Evolutionary conservation across 23 red algal genomes (phyloP), one percentile per base, ranked within the genome.

Genomic region (Gracilaria vermiculophylla): DNA sequence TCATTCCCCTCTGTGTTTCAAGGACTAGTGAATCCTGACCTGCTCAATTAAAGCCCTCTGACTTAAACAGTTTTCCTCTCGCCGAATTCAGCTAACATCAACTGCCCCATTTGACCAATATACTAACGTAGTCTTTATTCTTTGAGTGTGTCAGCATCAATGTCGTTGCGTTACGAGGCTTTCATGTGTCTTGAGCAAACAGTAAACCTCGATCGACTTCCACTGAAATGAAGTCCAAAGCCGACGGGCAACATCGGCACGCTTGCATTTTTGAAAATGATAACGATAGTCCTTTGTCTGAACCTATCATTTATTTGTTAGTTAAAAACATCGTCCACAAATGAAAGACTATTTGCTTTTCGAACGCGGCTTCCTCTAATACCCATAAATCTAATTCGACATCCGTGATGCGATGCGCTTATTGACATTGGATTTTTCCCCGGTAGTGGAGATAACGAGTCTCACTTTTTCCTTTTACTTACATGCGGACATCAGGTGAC

Each of bases 11-110:
- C 24, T 42, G 76, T 80, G 36, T 35, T 80, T 80, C 40, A 47
- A 28, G 25, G 12, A 48, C 67, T 73, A 73, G 67, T 73, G 67
- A 39, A 73, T 73, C 42, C 3, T 28, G 36, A 73, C 37, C 67
- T 34, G 67, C 42, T 64, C 58, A 42, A 73, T 48, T 73, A 73
- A 73, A 73, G 37, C 36, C 67, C 42, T 47, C 67, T 73, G 67
- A 73, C 67, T 73, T 48, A 27, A n/a, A 40, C 44, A 64, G 35
- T n/a, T 28, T 6, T 34, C 29, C 2, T 61, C 24, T 34, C 29
- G 58, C 58, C 29, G 58, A 28, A 34, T 35, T 7, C 29, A 28
- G 32, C 13, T 25, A 1, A 64, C 58, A 34, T 28, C 29, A 64
- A 34, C 13, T 49, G 45, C n/a, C n/a, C n/a, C n/a, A n/a, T n/a